Percentiles rank a stretch among this genome's conserved stretches.
phyloP scores from a whole-genome alignment of 2,329 filamentous ascomycete species.

The Beauveria brongniartii region DNA sequence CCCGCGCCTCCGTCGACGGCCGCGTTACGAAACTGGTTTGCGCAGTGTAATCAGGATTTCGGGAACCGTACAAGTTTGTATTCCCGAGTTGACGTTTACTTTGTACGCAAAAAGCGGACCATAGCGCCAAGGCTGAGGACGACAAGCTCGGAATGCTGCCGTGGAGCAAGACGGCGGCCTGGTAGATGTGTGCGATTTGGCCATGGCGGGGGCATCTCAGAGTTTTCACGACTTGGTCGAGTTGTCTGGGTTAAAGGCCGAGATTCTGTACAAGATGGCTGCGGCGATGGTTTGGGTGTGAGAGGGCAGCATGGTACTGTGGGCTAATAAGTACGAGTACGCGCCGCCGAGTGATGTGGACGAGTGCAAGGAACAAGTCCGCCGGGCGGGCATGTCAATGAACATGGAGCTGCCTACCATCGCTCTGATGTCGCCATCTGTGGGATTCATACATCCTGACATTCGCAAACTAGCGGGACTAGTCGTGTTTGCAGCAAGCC shows the following conservation, averaged over 20 bases:
- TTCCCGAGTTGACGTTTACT: no score
- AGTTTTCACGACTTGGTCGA: no score
- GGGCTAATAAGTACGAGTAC: background rate
- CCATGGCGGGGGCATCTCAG: no score
- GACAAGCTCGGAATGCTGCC: background rate
- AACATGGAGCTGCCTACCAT: background rate
- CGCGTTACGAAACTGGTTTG: background rate
- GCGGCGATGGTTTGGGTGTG: background rate
- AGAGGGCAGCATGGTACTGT: background rate
- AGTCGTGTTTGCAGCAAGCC: background rate
- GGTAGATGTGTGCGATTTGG: background rate
- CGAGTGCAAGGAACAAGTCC: background rate
- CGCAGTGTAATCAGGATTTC: no score
- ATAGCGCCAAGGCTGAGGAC: background rate
- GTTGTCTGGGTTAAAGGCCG: no score
- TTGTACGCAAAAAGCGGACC: background rate
- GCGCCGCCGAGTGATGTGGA: background rate
- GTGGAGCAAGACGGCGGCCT: background rate
- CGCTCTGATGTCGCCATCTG: background rate
- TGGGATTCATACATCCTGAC: background rate
- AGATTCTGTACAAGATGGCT: background rate
- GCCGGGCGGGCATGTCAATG: background rate
- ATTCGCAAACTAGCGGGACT: background rate
- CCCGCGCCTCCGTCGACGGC: background rate
- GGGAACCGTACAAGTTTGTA: no score